These are phyloP conservation scores for Phlegmacium glaucopus DNA, from an alignment of 768 basidiomycete genomes.

Conservation along the genomic window DNA sequence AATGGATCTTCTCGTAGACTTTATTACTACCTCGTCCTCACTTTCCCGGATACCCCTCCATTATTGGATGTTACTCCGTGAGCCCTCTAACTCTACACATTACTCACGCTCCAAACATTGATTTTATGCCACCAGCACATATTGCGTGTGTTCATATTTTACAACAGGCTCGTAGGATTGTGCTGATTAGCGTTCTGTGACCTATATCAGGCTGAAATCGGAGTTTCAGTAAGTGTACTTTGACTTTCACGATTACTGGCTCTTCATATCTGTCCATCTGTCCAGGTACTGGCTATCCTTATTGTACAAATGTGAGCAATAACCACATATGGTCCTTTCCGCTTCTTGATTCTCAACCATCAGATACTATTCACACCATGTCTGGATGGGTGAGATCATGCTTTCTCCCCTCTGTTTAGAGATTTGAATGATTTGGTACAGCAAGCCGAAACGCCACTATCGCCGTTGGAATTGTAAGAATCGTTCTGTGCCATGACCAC, in stretches of 20 bases:
- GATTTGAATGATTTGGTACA: not conserved
- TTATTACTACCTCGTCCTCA: conserved; percentile 20
- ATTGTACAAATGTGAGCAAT: conserved; percentile 21
- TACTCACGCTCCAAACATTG: not conserved
- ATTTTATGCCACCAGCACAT: conserved; percentile 8
- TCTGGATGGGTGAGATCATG: conserved; percentile 14
- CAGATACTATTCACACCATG: conserved; percentile 16
- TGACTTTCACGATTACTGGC: not conserved
- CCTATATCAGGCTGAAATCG: conserved; percentile 13
- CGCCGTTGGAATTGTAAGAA: conserved; percentile 11
- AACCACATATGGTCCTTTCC: not conserved
- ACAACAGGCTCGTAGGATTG: not conserved
- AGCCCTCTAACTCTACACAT: conserved; percentile 1
- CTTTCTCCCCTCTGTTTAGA: not conserved
- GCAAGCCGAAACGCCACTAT: conserved; percentile 11
- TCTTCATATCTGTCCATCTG: not conserved
- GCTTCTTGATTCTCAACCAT: not conserved
- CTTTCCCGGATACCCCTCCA: conserved; percentile 20
- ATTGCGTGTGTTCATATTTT: conserved; percentile 8
- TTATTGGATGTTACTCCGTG: conserved; percentile 18
- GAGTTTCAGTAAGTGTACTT: conserved; percentile 11
- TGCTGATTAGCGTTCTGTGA: not conserved
- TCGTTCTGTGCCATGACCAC: not conserved
- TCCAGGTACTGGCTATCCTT: conserved; percentile 15
- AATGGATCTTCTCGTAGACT: conserved; percentile 9